Evolutionary conservation across 2,329 filamentous ascomycete genomes (phyloP).

Genomic region (Dryadomyces quercus-mongolicae): DNA sequence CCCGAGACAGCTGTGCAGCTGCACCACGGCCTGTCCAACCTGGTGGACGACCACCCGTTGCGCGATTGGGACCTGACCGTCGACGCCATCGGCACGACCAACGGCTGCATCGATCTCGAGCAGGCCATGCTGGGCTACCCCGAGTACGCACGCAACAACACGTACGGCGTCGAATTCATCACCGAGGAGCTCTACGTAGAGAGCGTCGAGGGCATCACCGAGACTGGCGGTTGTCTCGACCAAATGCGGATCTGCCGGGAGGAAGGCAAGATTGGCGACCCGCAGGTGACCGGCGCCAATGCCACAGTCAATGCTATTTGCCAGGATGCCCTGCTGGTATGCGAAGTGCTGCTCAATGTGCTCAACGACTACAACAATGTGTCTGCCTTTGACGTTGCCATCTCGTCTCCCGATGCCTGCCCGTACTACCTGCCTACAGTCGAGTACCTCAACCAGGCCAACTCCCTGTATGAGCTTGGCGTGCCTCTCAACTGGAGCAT

Average conservation of each 20-base stretch:
- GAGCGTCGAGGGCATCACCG: not conserved
- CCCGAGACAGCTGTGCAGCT: constrained; percentile 44
- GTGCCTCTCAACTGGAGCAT: constrained; percentile 46
- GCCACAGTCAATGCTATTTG: constrained; percentile 10
- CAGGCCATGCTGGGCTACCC: constrained; percentile 30
- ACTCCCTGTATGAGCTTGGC: constrained; percentile 43
- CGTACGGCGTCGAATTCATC: constrained; percentile 17
- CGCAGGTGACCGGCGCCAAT: constrained; percentile 4
- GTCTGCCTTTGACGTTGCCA: constrained; percentile 2
- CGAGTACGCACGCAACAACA: constrained; percentile 32
- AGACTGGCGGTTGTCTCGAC: constrained; percentile 4
- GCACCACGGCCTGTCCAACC: constrained; percentile 42
- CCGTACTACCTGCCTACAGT: not conserved
- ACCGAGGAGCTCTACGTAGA: constrained; percentile 8
- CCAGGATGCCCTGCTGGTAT: not conserved
- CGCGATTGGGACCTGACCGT: not conserved
- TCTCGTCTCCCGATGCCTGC: not conserved
- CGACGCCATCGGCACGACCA: constrained; percentile 35
- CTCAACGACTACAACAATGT: not conserved
- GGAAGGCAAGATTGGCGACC: not conserved
- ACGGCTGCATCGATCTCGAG: constrained; percentile 39
- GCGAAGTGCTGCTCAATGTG: not conserved
- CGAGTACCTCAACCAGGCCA: constrained; percentile 31
- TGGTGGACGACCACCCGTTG: constrained; percentile 26
- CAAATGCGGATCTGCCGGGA: constrained; percentile 3